Base-by-base conservation (phyloP, 768 basidiomycete species). In the Harrya chromipes region DNA sequence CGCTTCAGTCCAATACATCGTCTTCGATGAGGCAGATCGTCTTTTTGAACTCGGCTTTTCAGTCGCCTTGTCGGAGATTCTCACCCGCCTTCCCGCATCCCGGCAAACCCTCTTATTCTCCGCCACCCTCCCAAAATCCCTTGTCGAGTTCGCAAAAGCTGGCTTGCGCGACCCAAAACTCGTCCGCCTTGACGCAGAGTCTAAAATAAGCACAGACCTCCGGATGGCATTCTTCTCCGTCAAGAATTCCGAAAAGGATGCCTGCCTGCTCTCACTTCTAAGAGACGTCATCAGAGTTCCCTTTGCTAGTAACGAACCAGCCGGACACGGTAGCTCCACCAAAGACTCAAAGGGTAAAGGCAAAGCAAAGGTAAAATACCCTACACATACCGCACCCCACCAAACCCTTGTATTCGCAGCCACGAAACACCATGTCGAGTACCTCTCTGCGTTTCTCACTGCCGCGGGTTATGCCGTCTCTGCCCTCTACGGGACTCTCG, bases 41-140 rank as follows among this genome's bases (percentile, higher is more conserved):
- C 81, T 99, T 11, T 99, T 99, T 68, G 97, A 99, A 65, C 90
- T 98, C 84, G 97, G 97, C 24, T 99, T 99, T 68, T 89, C 91
- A 59, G 83, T 85, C 2, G 88, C 94, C 43, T 78, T 99, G 31
- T 86, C 84, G 46, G 95, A 97, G 70, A 94, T 97, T 57, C 74
- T 99, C 13, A 80, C 86, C 58, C 90, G 94, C 27, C 82, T 99
- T 44, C 94, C 94, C 12, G 51, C 83, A 0, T 80, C 83, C 13
- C 84, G 97, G 27, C 97, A 98, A 70, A 95, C 93, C 2, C 79
- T 97, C 35, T 80, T 99, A 6, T 97, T 97, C 69, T 97, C 94
- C 1, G 97, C 97, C 2, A 99, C 97, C 0, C 77, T 99, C 4
- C 97, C 97, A 6, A 93, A 93, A 64, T 87, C 92, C 5, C 81